phyloP scores from a whole-genome alignment of 2,329 filamentous ascomycete genomes.

The Botrytis pseudocinerea region DNA sequence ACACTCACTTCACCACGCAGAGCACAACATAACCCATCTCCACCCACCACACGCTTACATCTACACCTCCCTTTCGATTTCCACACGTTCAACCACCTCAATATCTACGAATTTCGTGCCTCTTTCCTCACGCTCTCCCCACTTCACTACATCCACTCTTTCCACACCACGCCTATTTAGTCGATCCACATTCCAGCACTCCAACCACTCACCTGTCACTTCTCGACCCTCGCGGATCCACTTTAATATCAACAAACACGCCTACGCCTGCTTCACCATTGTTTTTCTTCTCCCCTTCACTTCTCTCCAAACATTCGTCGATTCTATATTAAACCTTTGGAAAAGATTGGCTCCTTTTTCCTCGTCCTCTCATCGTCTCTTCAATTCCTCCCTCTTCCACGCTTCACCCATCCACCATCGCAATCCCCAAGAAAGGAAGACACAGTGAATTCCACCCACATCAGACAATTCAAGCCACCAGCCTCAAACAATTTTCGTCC shows the following conservation, averaged over 20 bases:
- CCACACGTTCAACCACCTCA: conserved; percentile 4
- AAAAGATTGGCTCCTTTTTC: neutral
- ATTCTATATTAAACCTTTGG: neutral
- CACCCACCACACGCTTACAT: neutral
- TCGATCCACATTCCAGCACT: neutral
- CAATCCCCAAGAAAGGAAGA: neutral
- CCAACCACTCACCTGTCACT: neutral
- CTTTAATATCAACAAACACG: conserved; percentile 8
- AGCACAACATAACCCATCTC: neutral
- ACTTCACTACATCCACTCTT: conserved; percentile 5
- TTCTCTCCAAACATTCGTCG: conserved; percentile 3
- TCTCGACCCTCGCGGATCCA: neutral
- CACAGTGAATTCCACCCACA: neutral
- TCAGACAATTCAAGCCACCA: neutral
- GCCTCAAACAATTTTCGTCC: neutral
- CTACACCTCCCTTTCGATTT: neutral
- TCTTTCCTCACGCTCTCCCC: neutral
- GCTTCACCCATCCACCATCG: neutral
- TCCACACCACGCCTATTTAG: neutral
- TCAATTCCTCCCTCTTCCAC: neutral
- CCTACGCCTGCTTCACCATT: conserved; percentile 2
- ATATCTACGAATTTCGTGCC: neutral
- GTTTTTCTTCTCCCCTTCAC: conserved; percentile 1
- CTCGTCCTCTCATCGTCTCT: neutral
- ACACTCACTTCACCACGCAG: neutral